These are phyloP conservation scores for Schizothecium vesticola DNA, from an alignment of 495 filamentous ascomycete species.

Conservation along the genomic window DNA sequence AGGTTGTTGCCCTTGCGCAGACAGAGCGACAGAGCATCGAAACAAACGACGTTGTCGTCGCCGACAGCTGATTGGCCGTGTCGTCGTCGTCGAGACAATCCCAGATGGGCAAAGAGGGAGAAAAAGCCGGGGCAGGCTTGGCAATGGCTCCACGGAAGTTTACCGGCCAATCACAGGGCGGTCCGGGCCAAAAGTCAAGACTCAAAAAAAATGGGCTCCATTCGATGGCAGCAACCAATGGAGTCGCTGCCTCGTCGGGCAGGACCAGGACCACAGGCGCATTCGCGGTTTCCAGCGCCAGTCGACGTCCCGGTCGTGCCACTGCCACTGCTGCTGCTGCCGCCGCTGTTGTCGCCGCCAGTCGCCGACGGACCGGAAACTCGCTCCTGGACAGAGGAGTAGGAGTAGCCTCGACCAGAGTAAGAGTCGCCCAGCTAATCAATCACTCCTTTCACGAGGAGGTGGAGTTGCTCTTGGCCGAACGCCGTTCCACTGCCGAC, in stretches of 20 bases:
- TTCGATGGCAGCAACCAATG: background rate
- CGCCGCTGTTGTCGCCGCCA: too few species aligned
- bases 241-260: background rate
- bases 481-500: too few species aligned
- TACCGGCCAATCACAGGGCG: background rate
- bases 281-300: conserved; percentile 4
- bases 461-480: too few species aligned
- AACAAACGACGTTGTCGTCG: background rate
- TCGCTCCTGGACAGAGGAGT: background rate
- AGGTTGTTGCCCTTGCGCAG: background rate
- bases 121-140: background rate
- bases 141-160: background rate
- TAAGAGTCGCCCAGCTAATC: too few species aligned
- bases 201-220: conserved; percentile 12
- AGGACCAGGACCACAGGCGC: background rate
- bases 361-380: too few species aligned
- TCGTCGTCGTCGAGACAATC: background rate
- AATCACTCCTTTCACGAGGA: too few species aligned
- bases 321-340: too few species aligned
- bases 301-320: too few species aligned
- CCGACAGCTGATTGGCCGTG: background rate
- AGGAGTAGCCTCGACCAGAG: background rate
- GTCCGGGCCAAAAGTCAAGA: background rate
- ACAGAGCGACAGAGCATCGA: background rate
- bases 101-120: background rate